Evolutionary conservation across 2,329 filamentous ascomycete genomes (phyloP).

Genomic region (Aspergillus costaricaensis): DNA sequence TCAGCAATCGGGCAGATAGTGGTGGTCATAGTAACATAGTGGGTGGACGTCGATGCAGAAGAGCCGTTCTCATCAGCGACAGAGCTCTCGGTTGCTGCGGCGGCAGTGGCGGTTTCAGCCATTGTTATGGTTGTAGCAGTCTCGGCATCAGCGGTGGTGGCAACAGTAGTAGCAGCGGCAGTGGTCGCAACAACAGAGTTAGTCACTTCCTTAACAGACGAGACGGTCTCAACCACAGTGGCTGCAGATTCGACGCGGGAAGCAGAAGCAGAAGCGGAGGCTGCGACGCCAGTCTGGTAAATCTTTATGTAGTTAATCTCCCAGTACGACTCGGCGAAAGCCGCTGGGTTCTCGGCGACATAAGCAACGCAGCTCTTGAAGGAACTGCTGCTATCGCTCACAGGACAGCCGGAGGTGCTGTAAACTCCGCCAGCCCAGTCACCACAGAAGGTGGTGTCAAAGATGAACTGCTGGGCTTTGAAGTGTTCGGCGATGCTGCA

Average conservation of each 20-base stretch:
- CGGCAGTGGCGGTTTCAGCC: background rate
- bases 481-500: conserved; percentile 47
- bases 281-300: conserved; percentile 45
- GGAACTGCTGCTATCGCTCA: conserved; percentile 62
- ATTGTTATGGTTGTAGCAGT: background rate
- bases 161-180: background rate
- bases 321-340: conserved; percentile 77
- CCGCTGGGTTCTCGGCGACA: conserved; percentile 68
- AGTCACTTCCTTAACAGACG: conserved; percentile 6
- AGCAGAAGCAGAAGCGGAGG: background rate
- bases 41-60: conserved; percentile 10
- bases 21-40: conserved; percentile 17
- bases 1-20: conserved; percentile 23
- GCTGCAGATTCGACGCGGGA: conserved; percentile 6
- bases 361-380: conserved; percentile 70
- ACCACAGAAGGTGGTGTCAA: conserved; percentile 58
- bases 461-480: conserved; percentile 45
- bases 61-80: background rate
- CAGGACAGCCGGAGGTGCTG: conserved; percentile 52
- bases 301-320: conserved; percentile 71
- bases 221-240: conserved; percentile 4
- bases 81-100: background rate
- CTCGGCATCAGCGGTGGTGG: background rate
- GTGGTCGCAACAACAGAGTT: conserved; percentile 1
- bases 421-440: conserved; percentile 56